Conservation (phyloP, 2,329 filamentous ascomycete genomes). For the Emericellopsis cladophorae region DNA sequence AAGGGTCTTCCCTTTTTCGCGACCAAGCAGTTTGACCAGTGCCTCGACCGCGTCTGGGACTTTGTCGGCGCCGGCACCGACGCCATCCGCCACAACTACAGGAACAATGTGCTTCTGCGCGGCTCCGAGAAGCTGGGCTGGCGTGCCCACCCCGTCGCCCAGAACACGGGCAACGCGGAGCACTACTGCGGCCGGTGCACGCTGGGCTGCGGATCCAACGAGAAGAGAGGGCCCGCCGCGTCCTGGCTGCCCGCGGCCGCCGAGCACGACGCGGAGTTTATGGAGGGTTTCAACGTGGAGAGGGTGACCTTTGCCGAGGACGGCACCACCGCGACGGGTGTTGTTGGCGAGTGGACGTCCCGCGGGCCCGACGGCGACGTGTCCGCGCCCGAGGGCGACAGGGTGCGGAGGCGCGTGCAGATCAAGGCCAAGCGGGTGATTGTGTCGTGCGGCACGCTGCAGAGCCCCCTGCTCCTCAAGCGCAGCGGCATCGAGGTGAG, state of each 20-base stretch:
- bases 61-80: constrained; percentile 64
- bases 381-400: constrained; percentile 31
- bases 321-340: constrained; percentile 50
- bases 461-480: constrained; percentile 63
- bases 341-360: constrained; percentile 64
- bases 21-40: constrained; percentile 61
- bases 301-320: constrained; percentile 54
- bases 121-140: constrained; percentile 65
- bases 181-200: constrained; percentile 63
- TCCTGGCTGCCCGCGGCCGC: constrained; percentile 72
- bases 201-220: constrained; percentile 48
- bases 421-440: constrained; percentile 74
- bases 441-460: constrained; percentile 62
- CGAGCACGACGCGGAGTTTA: constrained; percentile 61
- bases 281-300: constrained; percentile 69
- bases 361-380: constrained; percentile 51
- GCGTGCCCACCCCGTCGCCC: constrained; percentile 54
- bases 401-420: constrained; percentile 45
- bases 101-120: constrained; percentile 61
- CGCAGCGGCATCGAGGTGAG: constrained; percentile 62
- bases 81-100: constrained; percentile 57
- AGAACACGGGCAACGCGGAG: constrained; percentile 62
- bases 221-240: constrained; percentile 69
- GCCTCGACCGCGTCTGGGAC: constrained; percentile 64
- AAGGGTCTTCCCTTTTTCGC: constrained; percentile 61